Base-by-base conservation (phyloP, 208 protist genomes). In the Trypanosoma theileri region DNA sequence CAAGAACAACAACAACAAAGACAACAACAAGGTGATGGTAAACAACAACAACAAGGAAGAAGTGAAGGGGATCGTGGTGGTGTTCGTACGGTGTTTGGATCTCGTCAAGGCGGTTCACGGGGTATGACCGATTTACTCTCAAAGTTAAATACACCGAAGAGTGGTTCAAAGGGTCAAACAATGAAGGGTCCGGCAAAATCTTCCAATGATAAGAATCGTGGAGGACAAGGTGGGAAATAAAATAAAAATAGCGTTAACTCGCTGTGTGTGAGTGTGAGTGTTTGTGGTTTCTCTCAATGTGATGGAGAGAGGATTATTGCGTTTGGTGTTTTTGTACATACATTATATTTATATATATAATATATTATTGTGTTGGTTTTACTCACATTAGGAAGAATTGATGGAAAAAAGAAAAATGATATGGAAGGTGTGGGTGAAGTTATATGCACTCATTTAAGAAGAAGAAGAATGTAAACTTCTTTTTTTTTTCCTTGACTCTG, bases 71-170 rank as follows among this genome's bases (percentile, higher is more conserved):
- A 68, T 16, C 26, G 71, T 54, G 58, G 68, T 63, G 59, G 65
- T 50, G 66, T 63, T 41, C 65, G 66, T 41, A 71, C 73, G 21
- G 17, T 59, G 19, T 71, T 64, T 60, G 58, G 52, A 44, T 55
- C 69, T 48, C 71, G 64, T 16, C 45, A 59, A 17, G 58, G 71
- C 66, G 56, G 64, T 63, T 77, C 65, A 62, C 64, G 60, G n/a
- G 57, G 68, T 14, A 84, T 79, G 73, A 64, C 45, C 4, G 71
- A 76, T 60, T 52, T 76, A 19, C 51, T 76, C 12, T 76, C 71
- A 28, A 73, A 65, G 44, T 54, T 79, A 59, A 80, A 77, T 26
- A 73, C 76, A 41, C 78, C 80, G 17, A 80, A 81, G 53, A 45
- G 45, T 17, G 14, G 48, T 42, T 44, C n/a, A 44, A 66, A 59